Evolutionary conservation across 1,284 basidiomycete genomes (phyloP).

Genomic region (Psilocybe mexicana): DNA sequence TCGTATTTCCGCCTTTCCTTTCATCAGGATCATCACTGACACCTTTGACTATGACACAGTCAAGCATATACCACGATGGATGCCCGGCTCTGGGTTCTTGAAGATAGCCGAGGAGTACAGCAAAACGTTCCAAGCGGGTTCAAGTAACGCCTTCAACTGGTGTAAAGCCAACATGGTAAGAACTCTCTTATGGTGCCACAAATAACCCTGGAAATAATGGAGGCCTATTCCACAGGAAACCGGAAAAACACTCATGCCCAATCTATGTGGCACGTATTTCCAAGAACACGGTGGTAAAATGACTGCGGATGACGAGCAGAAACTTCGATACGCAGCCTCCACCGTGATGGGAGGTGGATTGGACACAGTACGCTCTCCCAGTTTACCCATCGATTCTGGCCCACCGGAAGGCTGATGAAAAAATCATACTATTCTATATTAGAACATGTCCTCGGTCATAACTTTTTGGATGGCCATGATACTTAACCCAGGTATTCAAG

Average conservation of each 20-base stretch:
- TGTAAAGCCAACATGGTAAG: constrained; percentile 22
- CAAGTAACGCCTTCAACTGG: constrained; percentile 22
- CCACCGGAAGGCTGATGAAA: no score
- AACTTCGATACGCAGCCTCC: constrained; percentile 24
- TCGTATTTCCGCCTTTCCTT: not conserved
- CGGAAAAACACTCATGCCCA: constrained; percentile 26
- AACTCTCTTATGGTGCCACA: not conserved
- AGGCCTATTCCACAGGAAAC: constrained; percentile 19
- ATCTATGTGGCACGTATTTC: constrained; percentile 22
- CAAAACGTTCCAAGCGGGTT: constrained; percentile 11
- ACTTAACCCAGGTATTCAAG: constrained; percentile 42
- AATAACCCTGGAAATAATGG: not conserved
- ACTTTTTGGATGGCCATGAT: constrained; percentile 48
- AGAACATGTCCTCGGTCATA: constrained; percentile 38
- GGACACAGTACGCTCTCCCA: constrained; percentile 24
- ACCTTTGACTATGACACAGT: constrained; percentile 17
- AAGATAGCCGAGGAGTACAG: constrained; percentile 19
- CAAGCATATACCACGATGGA: constrained; percentile 27
- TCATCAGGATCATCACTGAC: not conserved
- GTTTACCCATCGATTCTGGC: not conserved
- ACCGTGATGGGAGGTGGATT: constrained; percentile 27
- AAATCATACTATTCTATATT: not conserved
- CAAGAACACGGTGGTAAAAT: constrained; percentile 17
- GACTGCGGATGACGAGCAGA: constrained; percentile 18
- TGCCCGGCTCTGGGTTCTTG: constrained; percentile 29